Evolutionary conservation across 805 yeast species (phyloP), one percentile per base, ranked within the genome.

Genomic region (Saturnispora quitensis): DNA sequence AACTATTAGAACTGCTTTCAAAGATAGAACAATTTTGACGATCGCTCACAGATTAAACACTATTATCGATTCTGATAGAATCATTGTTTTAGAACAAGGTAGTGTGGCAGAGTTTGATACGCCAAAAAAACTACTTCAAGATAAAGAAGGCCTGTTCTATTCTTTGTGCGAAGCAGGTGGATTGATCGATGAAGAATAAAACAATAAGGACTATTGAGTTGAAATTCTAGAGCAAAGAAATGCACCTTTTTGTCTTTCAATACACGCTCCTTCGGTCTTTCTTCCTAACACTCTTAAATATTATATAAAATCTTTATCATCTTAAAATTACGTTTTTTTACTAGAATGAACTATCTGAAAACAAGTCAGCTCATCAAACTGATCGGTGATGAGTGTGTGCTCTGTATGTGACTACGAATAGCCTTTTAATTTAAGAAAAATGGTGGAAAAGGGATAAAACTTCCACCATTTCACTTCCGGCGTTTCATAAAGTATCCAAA

Each of bases 21-120:
- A 79, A 56, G 84, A 84, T 50, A 76, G 89, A 65, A 86, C 95
- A 0, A 86, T 86, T 59, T 71, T 86, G 58, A 86, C 95, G 1
- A 86, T 86, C 70, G 95, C 95, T 1, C 95, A 86, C 65, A 76
- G 95, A 71, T 71, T 86, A 61, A 84, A 86, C 65, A 86, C 95
- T 2, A 85, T 86, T 57, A 77, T 86, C 75, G 93, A 86, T 60
- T 82, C 88, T 53, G 95, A 86, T 63, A 72, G 80, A 55, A 86
- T 86, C 45, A 74, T 86, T 53, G 93, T 86, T 1, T 72, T 86
- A 57, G 93, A 86, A 57, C 75, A 80, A 55, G 95, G 95, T 55
- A 70, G 73, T 58, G 83, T 86, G 42, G 82, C 81, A 9, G 95
- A 86, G 63, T 86, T 85, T 63, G 95, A 85, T 60, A 69, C 83